Conservation (phyloP, 495 filamentous ascomycete genomes). For the Penicillium pulvis region DNA sequence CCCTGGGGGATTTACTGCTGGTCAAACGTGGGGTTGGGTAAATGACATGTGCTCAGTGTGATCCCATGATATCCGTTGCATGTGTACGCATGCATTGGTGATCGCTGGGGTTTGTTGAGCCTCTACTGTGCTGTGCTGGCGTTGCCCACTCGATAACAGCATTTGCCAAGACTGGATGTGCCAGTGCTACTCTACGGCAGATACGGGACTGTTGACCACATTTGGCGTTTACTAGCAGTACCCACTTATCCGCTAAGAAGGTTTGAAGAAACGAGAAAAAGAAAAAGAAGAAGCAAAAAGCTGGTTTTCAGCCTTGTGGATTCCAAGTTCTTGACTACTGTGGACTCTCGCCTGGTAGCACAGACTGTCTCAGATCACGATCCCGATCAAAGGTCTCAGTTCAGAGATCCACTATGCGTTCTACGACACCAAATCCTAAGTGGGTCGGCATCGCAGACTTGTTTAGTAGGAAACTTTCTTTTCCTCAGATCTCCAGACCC, state of each 20-base stretch:
- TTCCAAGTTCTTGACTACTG: background rate
- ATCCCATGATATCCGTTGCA: background rate
- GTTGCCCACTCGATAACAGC: too few relatives aligned
- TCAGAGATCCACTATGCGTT: too few relatives aligned
- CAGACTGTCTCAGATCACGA: background rate
- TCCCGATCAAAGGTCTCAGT: background rate
- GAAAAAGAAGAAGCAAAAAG: background rate
- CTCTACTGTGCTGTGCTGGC: background rate
- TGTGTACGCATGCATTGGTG: background rate
- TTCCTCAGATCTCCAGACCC: background rate
- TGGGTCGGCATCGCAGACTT: too few relatives aligned
- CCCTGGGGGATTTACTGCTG: background rate
- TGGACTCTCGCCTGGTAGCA: background rate
- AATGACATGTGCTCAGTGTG: background rate
- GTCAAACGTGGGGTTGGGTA: background rate
- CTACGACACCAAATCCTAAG: too few relatives aligned
- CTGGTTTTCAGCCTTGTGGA: background rate
- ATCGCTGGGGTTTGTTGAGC: background rate
- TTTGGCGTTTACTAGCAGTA: too few relatives aligned
- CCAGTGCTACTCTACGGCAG: too few relatives aligned
- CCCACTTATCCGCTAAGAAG: too few relatives aligned
- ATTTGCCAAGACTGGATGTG: too few relatives aligned
- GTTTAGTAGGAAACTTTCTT: background rate
- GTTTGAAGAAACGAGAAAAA: background rate
- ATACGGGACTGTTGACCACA: too few relatives aligned